phyloP scores from a whole-genome alignment of 768 basidiomycete genomes.

The Agrocybe pediades region DNA sequence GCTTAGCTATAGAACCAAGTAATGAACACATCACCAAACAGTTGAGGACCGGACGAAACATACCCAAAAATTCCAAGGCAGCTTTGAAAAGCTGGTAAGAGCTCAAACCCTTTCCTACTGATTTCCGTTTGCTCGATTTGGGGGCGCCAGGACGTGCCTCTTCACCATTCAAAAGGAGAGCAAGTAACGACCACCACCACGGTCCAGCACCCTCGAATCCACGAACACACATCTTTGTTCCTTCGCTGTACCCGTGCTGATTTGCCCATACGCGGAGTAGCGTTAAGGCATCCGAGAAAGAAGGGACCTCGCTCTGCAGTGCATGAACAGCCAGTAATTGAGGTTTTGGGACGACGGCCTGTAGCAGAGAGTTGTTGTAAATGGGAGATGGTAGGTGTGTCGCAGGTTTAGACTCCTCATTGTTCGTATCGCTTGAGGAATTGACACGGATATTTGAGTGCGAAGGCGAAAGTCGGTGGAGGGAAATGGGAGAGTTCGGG shows the following conservation, averaged over 20 bases:
- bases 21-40: not conserved
- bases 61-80: slow-evolving; percentile 82
- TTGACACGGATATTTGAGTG: slow-evolving; percentile 57
- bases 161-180: slow-evolving; percentile 67
- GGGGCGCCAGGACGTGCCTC: slow-evolving; percentile 39
- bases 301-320: slow-evolving; percentile 54
- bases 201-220: slow-evolving; percentile 72
- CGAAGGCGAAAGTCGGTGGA: slow-evolving; percentile 71
- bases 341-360: slow-evolving; percentile 45
- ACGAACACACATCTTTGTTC: slow-evolving; percentile 54
- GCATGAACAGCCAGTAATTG: slow-evolving; percentile 57
- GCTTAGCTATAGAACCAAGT: slow-evolving; percentile 52
- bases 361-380: slow-evolving; percentile 78
- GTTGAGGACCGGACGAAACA: slow-evolving; percentile 22
- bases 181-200: slow-evolving; percentile 71
- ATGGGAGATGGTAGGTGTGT: slow-evolving; percentile 61
- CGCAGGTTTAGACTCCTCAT: slow-evolving; percentile 21
- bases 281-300: slow-evolving; percentile 73
- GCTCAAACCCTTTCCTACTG: slow-evolving; percentile 79
- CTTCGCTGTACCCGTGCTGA: slow-evolving; percentile 76
- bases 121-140: slow-evolving; percentile 44
- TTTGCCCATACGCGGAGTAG: slow-evolving; percentile 90
- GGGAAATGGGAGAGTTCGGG: slow-evolving; percentile 58
- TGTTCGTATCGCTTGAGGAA: slow-evolving; percentile 15
- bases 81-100: slow-evolving; percentile 91